Percentiles rank a stretch among this genome's conserved stretches.
These are phyloP conservation scores for Bocquillonia castaneifolia DNA, from an alignment of 441 rosid genomes.

Conservation along the genomic window DNA sequence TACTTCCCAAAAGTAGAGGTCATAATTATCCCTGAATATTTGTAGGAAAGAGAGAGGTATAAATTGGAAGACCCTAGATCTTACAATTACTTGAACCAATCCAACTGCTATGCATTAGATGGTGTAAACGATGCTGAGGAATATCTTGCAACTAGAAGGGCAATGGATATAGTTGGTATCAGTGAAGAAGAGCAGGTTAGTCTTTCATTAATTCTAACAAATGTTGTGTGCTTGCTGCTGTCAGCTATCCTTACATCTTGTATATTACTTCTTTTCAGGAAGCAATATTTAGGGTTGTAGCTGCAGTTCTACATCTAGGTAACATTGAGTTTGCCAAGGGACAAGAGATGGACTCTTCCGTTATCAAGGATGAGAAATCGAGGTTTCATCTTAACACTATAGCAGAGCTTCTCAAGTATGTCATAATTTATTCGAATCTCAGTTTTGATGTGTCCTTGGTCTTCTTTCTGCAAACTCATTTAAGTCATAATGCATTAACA, in stretches of 20 bases:
- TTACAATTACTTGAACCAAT: conserved; percentile 90
- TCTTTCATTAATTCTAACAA: conserved; percentile 18
- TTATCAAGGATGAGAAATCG: conserved; percentile 86
- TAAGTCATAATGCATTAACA: conserved; percentile 21
- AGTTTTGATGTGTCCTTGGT: conserved; percentile 16
- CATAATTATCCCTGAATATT: conserved; percentile 23
- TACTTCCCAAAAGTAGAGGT: conserved; percentile 15
- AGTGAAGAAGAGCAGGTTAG: conserved; percentile 93
- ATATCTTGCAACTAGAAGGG: conserved; percentile 96
- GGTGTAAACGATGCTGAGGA: conserved; percentile 90
- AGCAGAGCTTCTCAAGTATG: conserved; percentile 88
- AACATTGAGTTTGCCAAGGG: conserved; percentile 92
- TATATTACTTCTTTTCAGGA: conserved; percentile 52
- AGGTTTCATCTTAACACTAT: conserved; percentile 71
- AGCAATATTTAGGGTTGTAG: conserved; percentile 93
- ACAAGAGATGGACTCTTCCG: conserved; percentile 84
- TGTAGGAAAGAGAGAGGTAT: conserved; percentile 78
- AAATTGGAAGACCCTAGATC: conserved; percentile 68
- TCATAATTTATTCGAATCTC: conserved; percentile 5
- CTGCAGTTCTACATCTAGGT: conserved; percentile 94
- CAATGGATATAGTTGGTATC: conserved; percentile 99
- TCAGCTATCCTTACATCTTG: conserved; percentile 23
- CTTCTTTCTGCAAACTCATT: conserved; percentile 14
- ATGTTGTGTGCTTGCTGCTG: conserved; percentile 20
- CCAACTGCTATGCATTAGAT: conserved; percentile 75